A percentile compares a stretch with the other conserved stretches of the same genome.
These are phyloP conservation scores for Aspergillus fumigatiaffinis DNA, from an alignment of 2,329 filamentous ascomycete species.

Conservation along the genomic window DNA sequence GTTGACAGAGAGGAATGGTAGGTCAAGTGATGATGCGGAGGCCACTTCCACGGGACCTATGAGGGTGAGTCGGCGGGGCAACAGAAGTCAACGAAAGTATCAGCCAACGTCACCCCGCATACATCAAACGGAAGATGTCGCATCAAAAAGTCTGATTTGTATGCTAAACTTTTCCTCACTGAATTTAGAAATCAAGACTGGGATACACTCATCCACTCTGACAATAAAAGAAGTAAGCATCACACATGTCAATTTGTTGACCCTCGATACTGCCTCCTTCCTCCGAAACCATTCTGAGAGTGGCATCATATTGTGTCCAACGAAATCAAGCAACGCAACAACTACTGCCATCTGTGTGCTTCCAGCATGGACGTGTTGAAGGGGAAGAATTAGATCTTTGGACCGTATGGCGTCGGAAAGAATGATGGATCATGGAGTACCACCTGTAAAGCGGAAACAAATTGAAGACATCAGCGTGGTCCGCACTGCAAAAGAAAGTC, in stretches of 20 bases:
- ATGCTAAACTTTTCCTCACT: background rate
- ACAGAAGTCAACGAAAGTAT: background rate
- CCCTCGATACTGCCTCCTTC: background rate
- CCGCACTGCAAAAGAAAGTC: background rate
- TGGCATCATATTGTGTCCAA: background rate
- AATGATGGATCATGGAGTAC: background rate
- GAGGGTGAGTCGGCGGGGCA: background rate
- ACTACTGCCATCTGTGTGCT: background rate
- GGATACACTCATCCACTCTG: background rate
- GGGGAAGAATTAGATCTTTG: background rate
- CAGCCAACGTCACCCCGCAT: background rate
- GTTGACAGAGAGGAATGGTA: conserved; percentile 6
- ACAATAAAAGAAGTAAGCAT: background rate
- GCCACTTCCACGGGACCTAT: conserved; percentile 12
- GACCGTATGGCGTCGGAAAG: background rate
- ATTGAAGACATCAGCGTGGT: background rate
- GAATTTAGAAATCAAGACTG: background rate
- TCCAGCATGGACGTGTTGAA: background rate
- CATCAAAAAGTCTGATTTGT: background rate
- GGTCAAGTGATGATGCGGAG: conserved; percentile 16
- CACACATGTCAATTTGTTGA: background rate
- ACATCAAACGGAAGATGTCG: background rate
- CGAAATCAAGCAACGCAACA: background rate
- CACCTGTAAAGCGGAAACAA: background rate
- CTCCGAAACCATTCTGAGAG: background rate